Base-by-base conservation (phyloP, 164 flowering plant species). In the Echeveria elegans region DNA sequence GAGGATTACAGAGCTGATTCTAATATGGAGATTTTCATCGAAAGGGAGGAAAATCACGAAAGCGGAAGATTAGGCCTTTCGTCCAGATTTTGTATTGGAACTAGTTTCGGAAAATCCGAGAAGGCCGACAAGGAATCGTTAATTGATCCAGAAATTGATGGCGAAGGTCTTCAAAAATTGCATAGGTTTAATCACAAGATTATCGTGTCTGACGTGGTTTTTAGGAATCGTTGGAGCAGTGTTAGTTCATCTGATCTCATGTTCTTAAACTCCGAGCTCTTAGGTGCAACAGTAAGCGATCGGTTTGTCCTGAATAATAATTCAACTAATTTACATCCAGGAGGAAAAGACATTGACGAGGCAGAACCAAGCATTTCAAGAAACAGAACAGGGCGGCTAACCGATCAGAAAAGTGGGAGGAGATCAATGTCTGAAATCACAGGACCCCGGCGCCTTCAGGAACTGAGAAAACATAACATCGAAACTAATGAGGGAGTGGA, bases 391-490 rank as follows among this genome's bases (percentile, higher is more conserved):
- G n/a, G n/a, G n/a, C n/a, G n/a, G n/a, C n/a, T n/a, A n/a, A n/a
- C n/a, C n/a, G n/a, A n/a, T n/a, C 43, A 23, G 21, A 12, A 29
- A 28, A 6, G 16, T 21, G 70, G 64, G 21, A 29, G 72, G 76
- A 82, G 94, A 72, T 82, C 92, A 9, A 74, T 82, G 84, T 92
- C 98, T 0, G 98, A 92, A 31, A 92, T 88, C 37, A 80, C 80
- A 32, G 82, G 71, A 10, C 15, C 81, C 50, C 72, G 94, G 23
- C 84, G 96, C 70, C 80, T 81, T 63, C 28, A 18, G 23, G 37
- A 34, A 29, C 32, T 6, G 36, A 60, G 12, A 3, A 19, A 48
- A 6, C n/a, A n/a, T n/a, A n/a, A n/a, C n/a, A 48, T 5, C 53
- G 53, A 19, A 1, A 74, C 53, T 53, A 69, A 37, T 34, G 37